A percentile compares a stretch with the other conserved stretches of the same genome.
These are phyloP conservation scores for Lagenidium giganteum DNA, from an alignment of 352 stramenopile species.

Conservation along the genomic window DNA sequence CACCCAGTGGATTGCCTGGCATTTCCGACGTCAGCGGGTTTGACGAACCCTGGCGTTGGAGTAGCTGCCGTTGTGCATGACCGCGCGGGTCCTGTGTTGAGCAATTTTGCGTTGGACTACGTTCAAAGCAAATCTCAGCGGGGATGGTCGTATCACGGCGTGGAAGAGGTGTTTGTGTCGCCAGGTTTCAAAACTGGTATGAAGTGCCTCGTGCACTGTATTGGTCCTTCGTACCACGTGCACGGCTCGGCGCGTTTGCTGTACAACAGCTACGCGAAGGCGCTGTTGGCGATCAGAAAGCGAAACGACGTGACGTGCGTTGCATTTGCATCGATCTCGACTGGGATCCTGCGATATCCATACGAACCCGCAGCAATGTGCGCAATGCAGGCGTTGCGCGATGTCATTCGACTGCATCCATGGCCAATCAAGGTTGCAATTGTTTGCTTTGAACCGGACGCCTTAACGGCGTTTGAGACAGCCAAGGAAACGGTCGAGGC, in stretches of 20 bases:
- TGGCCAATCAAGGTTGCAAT: conserved; percentile 29
- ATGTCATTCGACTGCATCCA: conserved; percentile 20
- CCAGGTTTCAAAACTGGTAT: conserved; percentile 32
- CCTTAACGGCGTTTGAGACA: conserved; percentile 19
- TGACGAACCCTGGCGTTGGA: conserved; percentile 24
- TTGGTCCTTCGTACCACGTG: conserved; percentile 13
- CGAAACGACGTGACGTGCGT: conserved; percentile 19
- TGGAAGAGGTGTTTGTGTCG: conserved; percentile 23
- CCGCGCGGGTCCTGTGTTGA: conserved; percentile 26
- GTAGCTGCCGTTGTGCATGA: conserved; percentile 33
- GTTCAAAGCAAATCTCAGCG: background rate
- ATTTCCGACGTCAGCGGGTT: conserved; percentile 34
- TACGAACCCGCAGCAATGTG: conserved; percentile 19
- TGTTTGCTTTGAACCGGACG: conserved; percentile 28
- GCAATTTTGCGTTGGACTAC: conserved; percentile 8
- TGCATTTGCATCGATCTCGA: conserved; percentile 39
- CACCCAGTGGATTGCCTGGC: conserved; percentile 35
- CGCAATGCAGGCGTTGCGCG: conserved; percentile 25
- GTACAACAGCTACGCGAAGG: conserved; percentile 40
- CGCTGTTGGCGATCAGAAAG: conserved; percentile 25
- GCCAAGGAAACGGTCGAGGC: too few species aligned
- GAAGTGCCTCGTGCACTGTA: conserved; percentile 37
- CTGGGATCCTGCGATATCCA: conserved; percentile 19
- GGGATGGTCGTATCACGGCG: too few species aligned
- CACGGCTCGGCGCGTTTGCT: conserved; percentile 12